Percentiles rank a stretch among this genome's conserved stretches.
These are phyloP conservation scores for Cenchrus americanus DNA, from an alignment of 176 grass and related monocot genomes.

Conservation along the genomic window DNA sequence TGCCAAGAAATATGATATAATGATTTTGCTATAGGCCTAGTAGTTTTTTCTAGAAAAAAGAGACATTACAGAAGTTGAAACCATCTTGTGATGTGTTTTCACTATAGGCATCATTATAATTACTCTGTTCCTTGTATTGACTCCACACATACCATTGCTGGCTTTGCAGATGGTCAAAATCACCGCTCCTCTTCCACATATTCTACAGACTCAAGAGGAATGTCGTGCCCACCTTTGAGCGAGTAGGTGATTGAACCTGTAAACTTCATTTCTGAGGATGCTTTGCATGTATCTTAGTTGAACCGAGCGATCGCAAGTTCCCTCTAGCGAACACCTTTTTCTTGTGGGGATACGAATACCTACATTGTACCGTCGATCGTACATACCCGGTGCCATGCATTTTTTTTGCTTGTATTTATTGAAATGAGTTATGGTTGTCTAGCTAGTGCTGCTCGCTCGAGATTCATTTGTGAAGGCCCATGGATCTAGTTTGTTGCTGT, in stretches of 20 bases:
- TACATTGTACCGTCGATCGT: background rate
- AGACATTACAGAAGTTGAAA: background rate
- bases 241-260: slow-evolving; percentile 16
- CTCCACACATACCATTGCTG: slow-evolving; percentile 11
- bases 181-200: slow-evolving; percentile 59
- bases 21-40: background rate
- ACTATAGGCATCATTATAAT: slow-evolving; percentile 8
- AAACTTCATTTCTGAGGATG: background rate
- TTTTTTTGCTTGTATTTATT: too few relatives aligned
- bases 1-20: background rate
- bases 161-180: slow-evolving; percentile 67
- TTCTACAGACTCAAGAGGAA: slow-evolving; percentile 66
- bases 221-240: background rate
- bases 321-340: too few relatives aligned
- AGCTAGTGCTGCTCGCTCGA: too few relatives aligned
- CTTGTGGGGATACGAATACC: background rate
- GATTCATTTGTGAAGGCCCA: too few relatives aligned
- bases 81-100: background rate
- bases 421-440: too few relatives aligned
- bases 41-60: too few relatives aligned
- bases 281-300: background rate
- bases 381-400: background rate
- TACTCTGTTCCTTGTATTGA: background rate
- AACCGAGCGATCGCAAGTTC: background rate
- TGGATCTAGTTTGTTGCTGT: too few relatives aligned